Percentiles rank a stretch among this genome's conserved stretches.
Conservation (phyloP, 306 rosid species). For the Glycine tomentella region DNA sequence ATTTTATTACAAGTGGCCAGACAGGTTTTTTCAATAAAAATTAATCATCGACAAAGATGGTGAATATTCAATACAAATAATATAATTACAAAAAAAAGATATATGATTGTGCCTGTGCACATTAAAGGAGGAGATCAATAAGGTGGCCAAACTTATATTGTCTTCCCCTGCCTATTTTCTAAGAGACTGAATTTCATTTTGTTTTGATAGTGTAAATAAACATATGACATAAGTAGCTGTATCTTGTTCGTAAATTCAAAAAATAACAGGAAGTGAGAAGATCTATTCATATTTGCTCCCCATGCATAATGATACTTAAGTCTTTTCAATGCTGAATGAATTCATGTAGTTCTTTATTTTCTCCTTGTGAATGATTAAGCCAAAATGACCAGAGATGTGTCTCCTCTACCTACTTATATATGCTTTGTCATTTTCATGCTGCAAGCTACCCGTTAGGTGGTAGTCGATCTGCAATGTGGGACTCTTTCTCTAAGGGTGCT, state of each 20-base stretch:
- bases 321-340: not conserved
- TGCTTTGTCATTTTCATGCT: conserved; percentile 32
- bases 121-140: not conserved
- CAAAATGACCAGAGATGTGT: conserved; percentile 1
- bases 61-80: too few relatives aligned
- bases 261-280: not conserved
- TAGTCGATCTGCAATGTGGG: conserved; percentile 2
- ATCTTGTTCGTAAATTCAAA: too few relatives aligned
- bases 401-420: conserved; percentile 18
- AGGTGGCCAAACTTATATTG: too few relatives aligned
- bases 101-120: not conserved
- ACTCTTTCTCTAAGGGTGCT: not conserved
- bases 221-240: not conserved
- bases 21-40: too few relatives aligned
- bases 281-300: conserved; percentile 8
- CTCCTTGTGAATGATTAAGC: conserved; percentile 18
- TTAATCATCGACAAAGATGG: too few relatives aligned
- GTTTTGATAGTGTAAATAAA: not conserved
- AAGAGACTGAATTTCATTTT: not conserved
- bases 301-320: not conserved
- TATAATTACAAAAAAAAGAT: too few relatives aligned
- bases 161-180: not conserved
- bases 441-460: not conserved
- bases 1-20: too few relatives aligned
- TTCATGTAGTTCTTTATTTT: conserved; percentile 11